Evolutionary conservation across 2,329 filamentous ascomycete species (phyloP), one percentile per base, ranked within the genome.

Genomic region (Talaromyces rugulosus): DNA sequence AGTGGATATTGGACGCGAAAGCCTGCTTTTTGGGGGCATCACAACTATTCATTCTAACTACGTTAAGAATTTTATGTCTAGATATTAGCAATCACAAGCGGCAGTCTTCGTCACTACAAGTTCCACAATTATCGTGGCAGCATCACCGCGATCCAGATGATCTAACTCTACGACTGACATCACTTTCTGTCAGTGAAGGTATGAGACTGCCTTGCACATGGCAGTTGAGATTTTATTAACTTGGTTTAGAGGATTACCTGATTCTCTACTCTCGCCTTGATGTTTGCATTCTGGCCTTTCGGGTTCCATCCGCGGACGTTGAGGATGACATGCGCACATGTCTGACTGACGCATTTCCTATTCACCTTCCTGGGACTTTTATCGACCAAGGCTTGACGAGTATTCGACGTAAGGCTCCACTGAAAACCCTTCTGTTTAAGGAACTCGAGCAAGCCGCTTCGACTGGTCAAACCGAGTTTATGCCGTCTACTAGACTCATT

Each of bases 141-240:
- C 85, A 88, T 72, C 87, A 82, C 67, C 77, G 82, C 51, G 78
- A 82, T 61, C 66, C 75, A 0, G 80, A 84, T 59, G 85, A 87
- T 67, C 77, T 77, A 9, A 84, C 80, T 33, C 70, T 87, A 34
- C 75, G 74, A 23, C 63, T 81, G 31, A 68, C 71, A 44, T 65
- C 74, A 58, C 33, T 79, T 31, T 58, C 72, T 59, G 59, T 73
- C 33, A 64, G 70, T 31, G 65, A 71, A 60, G 70, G 77, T 78
- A 73, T 61, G 69, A 62, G 47, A 33, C 28, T 56, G 33, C 40
- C 40, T 44, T 16, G n/a, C 40, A 6, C 16, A 31, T 47, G 36
- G 14, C 16, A 31, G 36, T 51, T 51, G 34, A 51, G 11, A 23
- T 27, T 7, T 28, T 58, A 33, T 27, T 55, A 54, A 56, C 66